Evolutionary conservation across 768 basidiomycete species (phyloP), one percentile per base, ranked within the genome.

Genomic region (Terana coerulea): DNA sequence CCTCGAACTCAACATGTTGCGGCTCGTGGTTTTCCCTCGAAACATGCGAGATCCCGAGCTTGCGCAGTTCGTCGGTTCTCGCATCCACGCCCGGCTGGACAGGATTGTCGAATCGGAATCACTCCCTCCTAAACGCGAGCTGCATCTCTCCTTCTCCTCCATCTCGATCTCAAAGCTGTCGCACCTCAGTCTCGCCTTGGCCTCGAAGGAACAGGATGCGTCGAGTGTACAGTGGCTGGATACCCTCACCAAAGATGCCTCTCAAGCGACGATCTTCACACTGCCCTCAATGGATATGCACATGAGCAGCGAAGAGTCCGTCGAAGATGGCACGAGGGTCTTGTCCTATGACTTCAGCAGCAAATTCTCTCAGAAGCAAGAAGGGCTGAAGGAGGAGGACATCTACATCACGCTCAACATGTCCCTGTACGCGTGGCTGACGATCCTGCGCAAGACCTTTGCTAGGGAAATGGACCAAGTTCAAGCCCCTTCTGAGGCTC

Each of bases 341-440:
- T 73, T 91, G 19, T 60, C 73, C 12, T 91, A 91, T 57, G 80
- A 85, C 60, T 91, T 91, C 67, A 72, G 82, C 67, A 88, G 85
- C 61, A 70, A 76, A 50, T 91, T 90, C 64, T 68, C 78, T 35
- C 78, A 79, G 24, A 71, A 73, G 29, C 71, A 74, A 52, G n/a
- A n/a, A n/a, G 70, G 67, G 70, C 37, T 46, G 15, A 61, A 74
- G 57, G 78, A 80, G 26, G 84, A 90, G 58, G 86, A 89, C 57
- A 90, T 93, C 49, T 91, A 86, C 66, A 89, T 93, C 67, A 86
- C 88, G 3, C 73, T 93, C 57, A 92, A 93, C 69, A 81, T 91
- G 61, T 77, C 84, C 0, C 71, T 91, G 1, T 91, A 91, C 61
- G 80, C 87, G 8, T 91, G 88, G 88, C 77, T 92, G 39, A 88